Evolutionary conservation across 1,284 basidiomycete species (phyloP), one percentile per base, ranked within the genome.

Genomic region (Neolentinus lepideus): DNA sequence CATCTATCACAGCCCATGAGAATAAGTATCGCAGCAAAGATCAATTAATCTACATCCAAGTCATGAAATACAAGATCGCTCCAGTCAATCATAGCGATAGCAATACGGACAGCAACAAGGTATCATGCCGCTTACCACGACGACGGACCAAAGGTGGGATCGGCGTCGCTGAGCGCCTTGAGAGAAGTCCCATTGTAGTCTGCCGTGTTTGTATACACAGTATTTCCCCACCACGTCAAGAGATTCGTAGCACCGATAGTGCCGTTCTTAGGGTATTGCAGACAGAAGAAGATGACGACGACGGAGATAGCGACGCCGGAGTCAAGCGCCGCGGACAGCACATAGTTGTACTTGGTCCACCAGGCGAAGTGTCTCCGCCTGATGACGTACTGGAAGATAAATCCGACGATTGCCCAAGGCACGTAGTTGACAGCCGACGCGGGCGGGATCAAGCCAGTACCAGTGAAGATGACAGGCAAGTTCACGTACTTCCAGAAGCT

Each of bases 171-270:
- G 9, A 77, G 51, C 1, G 57, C 9, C 54, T 58, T 66, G 55
- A 72, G 51, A 21, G 75, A 67, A 14, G 66, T 56, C 27, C 65
- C 67, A 2, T 53, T 35, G 16, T 61, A 71, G 54, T 82, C 80
- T 2, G 71, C 76, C 35, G 75, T 82, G 8, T 73, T 70, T 53
- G 56, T 56, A 56, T 65, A 74, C 8, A 80, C 80, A 0, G 72
- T 80, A 60, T 89, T 89, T 16, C 88, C 88, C 88, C 87, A 90
- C 88, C 87, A 90, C 2, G 55, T 55, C 59, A 80, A 78, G 48
- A 89, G 68, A 1, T 64, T 83, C 51, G 73, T 67, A 29, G 60
- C 24, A 24, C 85, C 85, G 60, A 89, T 86, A 11, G 66, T 68
- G n/a, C 82, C 83, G 57, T 85, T 76, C 58, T 61, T 62, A 1